Percentiles rank a stretch among this genome's conserved stretches.
phyloP scores from a whole-genome alignment of 2,329 filamentous ascomycete species.

The Rosellinia necatrix region DNA sequence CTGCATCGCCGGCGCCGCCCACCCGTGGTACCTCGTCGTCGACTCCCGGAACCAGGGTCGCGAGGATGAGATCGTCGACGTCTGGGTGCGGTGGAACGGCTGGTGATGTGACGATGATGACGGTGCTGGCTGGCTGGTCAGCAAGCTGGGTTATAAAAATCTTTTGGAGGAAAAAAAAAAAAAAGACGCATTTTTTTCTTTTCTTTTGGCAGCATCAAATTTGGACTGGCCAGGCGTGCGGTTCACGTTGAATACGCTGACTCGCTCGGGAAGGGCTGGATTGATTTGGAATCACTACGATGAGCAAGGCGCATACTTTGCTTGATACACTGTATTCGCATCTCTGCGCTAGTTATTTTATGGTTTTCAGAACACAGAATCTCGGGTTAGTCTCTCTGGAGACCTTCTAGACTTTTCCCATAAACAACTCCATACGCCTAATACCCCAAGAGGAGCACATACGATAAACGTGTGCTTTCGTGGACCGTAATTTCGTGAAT shows the following conservation, averaged over 20 bases:
- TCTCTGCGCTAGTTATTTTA: too few species aligned
- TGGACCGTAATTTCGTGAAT: constrained; percentile 14
- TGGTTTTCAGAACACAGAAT: neutral
- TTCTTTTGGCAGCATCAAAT: too few species aligned
- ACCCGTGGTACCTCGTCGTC: constrained; percentile 75
- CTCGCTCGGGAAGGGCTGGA: too few species aligned
- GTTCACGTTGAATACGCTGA: too few species aligned
- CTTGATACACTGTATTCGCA: too few species aligned
- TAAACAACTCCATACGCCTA: constrained; percentile 35
- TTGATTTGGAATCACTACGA: too few species aligned
- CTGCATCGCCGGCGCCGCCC: constrained; percentile 74
- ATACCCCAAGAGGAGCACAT: neutral
- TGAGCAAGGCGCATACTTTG: too few species aligned
- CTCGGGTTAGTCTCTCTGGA: constrained; percentile 1
- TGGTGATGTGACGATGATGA: constrained; percentile 55
- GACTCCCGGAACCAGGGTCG: constrained; percentile 61
- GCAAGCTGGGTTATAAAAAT: too few species aligned
- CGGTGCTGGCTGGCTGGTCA: neutral
- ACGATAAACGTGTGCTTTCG: constrained; percentile 12
- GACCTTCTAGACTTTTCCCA: constrained; percentile 25
- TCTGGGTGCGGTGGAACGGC: constrained; percentile 73
- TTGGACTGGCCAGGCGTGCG: too few species aligned
- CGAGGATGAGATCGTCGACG: constrained; percentile 70
- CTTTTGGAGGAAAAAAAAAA: too few species aligned
- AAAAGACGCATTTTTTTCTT: too few species aligned